Evolutionary conservation across 2,329 filamentous ascomycete species (phyloP).

Genomic region (Cryoendolithus antarcticus): DNA sequence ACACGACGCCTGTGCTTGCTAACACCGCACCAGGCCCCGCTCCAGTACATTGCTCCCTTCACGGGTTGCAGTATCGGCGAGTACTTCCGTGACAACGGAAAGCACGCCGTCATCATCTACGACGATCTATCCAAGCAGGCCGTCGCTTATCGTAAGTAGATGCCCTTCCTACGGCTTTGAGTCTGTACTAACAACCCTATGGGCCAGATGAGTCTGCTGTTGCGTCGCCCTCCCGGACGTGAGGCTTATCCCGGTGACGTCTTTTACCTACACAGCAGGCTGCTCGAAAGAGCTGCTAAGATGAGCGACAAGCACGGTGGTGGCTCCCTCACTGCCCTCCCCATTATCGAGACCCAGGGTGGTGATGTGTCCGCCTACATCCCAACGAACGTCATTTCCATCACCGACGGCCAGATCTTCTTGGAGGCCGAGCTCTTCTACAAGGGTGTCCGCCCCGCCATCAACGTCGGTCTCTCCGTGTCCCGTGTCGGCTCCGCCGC

Average conservation of each 20-base stretch:
- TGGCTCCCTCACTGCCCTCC: slow-evolving; percentile 93
- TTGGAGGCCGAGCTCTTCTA: slow-evolving; percentile 98
- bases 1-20: background rate
- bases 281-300: slow-evolving; percentile 98
- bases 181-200: slow-evolving; percentile 35
- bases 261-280: slow-evolving; percentile 98
- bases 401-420: slow-evolving; percentile 99
- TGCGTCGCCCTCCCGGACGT: slow-evolving; percentile 95
- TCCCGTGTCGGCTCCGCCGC: slow-evolving; percentile 99
- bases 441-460: slow-evolving; percentile 99
- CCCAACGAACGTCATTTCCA: slow-evolving; percentile 99
- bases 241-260: slow-evolving; percentile 99
- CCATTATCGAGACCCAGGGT: slow-evolving; percentile 98
- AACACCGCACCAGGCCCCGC: slow-evolving; percentile 34
- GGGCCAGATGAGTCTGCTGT: slow-evolving; percentile 85
- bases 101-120: slow-evolving; percentile 80
- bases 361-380: slow-evolving; percentile 99
- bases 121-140: slow-evolving; percentile 98
- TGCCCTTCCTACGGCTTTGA: too few species aligned
- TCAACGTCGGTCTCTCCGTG: slow-evolving; percentile 99
- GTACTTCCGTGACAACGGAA: slow-evolving; percentile 70
- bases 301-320: slow-evolving; percentile 91
- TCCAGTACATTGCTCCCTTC: slow-evolving; percentile 92
- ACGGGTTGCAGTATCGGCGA: slow-evolving; percentile 51
- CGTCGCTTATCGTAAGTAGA: slow-evolving; percentile 29